Conservation (phyloP, 495 filamentous ascomycete genomes). For the Margaritispora aquatica region DNA sequence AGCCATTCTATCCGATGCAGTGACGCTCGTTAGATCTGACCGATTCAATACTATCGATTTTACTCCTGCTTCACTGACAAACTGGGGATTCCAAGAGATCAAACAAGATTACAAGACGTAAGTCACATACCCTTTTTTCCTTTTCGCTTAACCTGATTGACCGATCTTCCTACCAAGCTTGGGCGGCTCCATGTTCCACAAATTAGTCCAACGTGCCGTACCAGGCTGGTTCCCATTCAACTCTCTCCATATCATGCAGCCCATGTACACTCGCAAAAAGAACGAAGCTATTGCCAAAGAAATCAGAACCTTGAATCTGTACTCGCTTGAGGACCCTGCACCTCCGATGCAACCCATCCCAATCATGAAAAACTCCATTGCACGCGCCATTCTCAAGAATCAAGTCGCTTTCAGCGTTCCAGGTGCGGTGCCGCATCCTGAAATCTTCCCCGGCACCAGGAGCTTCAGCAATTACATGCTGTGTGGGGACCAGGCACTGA, state of each 20-base stretch:
- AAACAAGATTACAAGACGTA: constrained; percentile 68
- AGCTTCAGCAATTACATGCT: background rate
- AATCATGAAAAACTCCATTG: background rate
- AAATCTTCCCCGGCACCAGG: background rate
- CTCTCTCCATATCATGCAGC: constrained; percentile 1
- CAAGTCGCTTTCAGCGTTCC: background rate
- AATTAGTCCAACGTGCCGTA: background rate
- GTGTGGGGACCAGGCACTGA: background rate
- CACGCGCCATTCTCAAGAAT: background rate
- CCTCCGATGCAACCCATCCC: background rate
- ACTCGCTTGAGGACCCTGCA: background rate
- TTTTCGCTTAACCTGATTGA: no score
- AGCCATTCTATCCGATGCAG: constrained; percentile 77
- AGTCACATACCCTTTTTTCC: no score
- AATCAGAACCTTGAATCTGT: background rate
- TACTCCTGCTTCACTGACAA: constrained; percentile 67
- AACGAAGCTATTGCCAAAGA: constrained; percentile 1
- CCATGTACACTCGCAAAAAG: background rate
- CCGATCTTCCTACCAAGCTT: background rate
- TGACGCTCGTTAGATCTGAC: constrained; percentile 77
- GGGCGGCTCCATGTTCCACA: constrained; percentile 1
- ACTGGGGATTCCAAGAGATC: constrained; percentile 65
- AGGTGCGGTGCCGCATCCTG: background rate
- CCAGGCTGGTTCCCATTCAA: constrained; percentile 3
- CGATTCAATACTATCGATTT: constrained; percentile 80